phyloP scores from a whole-genome alignment of 495 filamentous ascomycete genomes.

The Bacidia gigantensis region DNA sequence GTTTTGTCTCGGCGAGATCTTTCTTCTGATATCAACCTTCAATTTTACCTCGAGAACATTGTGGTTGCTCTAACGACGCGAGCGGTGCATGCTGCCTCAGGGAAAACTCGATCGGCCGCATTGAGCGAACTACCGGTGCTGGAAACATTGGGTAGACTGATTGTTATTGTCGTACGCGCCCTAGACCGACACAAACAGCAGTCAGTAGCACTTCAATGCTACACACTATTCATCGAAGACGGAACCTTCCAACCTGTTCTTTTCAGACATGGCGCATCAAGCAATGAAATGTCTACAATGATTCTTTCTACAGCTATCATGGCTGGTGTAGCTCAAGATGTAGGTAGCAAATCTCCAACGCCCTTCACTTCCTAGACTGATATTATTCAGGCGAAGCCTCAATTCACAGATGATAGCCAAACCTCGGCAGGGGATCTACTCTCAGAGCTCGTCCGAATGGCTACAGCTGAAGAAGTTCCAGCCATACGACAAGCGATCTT shows the following conservation, averaged over 20 bases:
- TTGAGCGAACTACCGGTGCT: constrained; percentile 41
- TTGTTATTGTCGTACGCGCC: constrained; percentile 44
- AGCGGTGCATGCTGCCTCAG: constrained; percentile 30
- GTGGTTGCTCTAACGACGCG: constrained; percentile 37
- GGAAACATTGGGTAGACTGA: constrained; percentile 50
- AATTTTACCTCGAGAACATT: constrained; percentile 46
- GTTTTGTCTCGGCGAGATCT: constrained; percentile 44
- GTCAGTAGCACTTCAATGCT: constrained; percentile 39
- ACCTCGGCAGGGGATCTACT: constrained; percentile 27
- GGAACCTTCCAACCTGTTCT: constrained; percentile 28
- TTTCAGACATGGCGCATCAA: constrained; percentile 23
- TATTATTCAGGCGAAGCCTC: constrained; percentile 12
- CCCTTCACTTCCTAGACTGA: constrained; percentile 3
- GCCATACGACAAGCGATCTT: constrained; percentile 39
- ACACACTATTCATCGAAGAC: constrained; percentile 37
- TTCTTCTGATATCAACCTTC: constrained; percentile 33
- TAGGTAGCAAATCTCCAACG: constrained; percentile 16
- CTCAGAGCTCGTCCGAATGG: constrained; percentile 28
- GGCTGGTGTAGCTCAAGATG: constrained; percentile 38
- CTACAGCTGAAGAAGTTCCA: constrained; percentile 23
- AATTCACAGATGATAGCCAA: constrained; percentile 19
- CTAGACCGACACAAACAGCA: constrained; percentile 40
- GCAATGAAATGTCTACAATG: constrained; percentile 34
- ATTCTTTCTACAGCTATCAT: constrained; percentile 50
- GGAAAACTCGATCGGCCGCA: constrained; percentile 28